phyloP scores from a whole-genome alignment of 805 yeast species.

The Candida andamanensis region DNA sequence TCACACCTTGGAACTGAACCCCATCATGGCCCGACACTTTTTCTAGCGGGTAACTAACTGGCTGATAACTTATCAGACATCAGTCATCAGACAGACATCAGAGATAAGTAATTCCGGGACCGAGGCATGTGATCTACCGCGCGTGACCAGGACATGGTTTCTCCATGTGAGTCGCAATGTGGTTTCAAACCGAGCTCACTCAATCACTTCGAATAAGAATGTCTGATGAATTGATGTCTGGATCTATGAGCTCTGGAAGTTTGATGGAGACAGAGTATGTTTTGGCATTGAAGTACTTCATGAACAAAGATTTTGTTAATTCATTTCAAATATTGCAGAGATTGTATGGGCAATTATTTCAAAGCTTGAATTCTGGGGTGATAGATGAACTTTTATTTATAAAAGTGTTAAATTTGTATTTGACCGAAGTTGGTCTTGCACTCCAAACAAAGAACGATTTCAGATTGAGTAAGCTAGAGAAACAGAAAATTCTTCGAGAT shows the following conservation, averaged over 20 bases:
- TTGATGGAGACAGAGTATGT: constrained; percentile 18
- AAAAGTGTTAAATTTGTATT: constrained; percentile 31
- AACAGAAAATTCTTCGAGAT: constrained; percentile 10
- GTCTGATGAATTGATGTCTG: constrained; percentile 3
- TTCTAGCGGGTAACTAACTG: no score
- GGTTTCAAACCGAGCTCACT: no score
- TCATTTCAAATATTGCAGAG: constrained; percentile 24
- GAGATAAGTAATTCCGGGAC: no score
- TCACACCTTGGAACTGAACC: no score
- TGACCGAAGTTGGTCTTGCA: constrained; percentile 28
- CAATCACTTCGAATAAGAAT: no score
- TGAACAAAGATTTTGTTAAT: constrained; percentile 31
- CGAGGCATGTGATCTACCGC: no score
- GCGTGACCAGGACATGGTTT: no score
- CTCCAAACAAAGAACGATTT: constrained; percentile 10
- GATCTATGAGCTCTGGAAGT: constrained; percentile 7
- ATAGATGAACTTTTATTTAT: constrained; percentile 25
- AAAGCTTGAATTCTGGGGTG: constrained; percentile 18
- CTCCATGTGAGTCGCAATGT: no score
- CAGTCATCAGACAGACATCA: no score
- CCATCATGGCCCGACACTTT: no score
- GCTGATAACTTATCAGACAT: no score
- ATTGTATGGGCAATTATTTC: constrained; percentile 18
- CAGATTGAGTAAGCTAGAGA: constrained; percentile 7
- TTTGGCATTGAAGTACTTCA: constrained; percentile 34